Evolutionary conservation across 176 grass and related monocot genomes (phyloP).

Genomic region (Chloris gayana): DNA sequence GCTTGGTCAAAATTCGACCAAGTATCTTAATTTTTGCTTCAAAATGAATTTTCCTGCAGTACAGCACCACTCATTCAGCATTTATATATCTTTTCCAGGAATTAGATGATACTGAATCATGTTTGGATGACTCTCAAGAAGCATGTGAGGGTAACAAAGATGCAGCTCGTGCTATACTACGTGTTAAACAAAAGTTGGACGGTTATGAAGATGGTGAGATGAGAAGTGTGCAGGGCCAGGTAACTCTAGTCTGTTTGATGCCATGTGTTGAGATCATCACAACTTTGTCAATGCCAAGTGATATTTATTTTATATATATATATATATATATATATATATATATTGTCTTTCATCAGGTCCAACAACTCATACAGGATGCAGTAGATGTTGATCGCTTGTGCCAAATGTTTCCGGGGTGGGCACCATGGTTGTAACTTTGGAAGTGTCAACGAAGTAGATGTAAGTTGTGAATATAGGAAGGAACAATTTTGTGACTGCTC

Average conservation of each 20-base stretch:
- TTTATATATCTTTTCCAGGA: conserved; percentile 53
- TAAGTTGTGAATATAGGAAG: conserved; percentile 8
- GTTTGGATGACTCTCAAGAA: conserved; percentile 80
- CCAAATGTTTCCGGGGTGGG: conserved; percentile 99
- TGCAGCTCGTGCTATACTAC: conserved; percentile 87
- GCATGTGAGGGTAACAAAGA: conserved; percentile 88
- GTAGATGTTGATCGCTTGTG: conserved; percentile 75
- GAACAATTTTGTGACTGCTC: conserved; percentile 23
- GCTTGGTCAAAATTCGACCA: neutral
- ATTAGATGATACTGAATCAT: conserved; percentile 67
- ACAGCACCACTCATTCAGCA: conserved; percentile 7
- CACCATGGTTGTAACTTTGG: conserved; percentile 61
- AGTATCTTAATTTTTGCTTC: conserved; percentile 22
- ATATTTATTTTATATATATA: conserved; percentile 7
- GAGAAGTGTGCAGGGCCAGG: conserved; percentile 89
- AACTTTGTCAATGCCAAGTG: neutral
- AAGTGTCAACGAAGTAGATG: conserved; percentile 22
- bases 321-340: conserved; percentile 8
- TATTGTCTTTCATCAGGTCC: conserved; percentile 55
- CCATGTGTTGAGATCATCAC: neutral
- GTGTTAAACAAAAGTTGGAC: conserved; percentile 91
- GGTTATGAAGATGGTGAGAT: conserved; percentile 92
- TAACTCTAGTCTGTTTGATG: conserved; percentile 28
- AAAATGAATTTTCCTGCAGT: neutral
- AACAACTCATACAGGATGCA: conserved; percentile 90